Base-by-base conservation (phyloP, 2,329 filamentous ascomycete species). In the Neocucurbitaria cava region DNA sequence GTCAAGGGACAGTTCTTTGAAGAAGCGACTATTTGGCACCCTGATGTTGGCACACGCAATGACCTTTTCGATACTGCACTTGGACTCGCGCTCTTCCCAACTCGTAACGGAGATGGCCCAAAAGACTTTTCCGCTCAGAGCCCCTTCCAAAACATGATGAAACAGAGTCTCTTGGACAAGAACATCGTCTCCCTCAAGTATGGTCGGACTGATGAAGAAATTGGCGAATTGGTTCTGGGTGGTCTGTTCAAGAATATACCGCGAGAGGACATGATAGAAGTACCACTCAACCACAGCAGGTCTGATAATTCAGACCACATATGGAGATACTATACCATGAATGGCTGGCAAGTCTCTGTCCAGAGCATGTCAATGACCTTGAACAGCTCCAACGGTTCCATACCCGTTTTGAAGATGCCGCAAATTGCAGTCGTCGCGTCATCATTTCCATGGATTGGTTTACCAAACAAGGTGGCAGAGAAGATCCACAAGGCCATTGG, bases 201-300 rank as follows among this genome's bases (percentile, higher is more conserved):
- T 3, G 23, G 46, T 5, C 43, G 56, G 18, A 49, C 21, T 11
- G 52, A 55, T 41, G 18, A 52, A 10, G 52, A 55, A n/a, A 31
- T 18, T 31, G 56, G 56, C 18, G 56, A 58, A 39, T 3, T 58
- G n/a, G 42, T 39, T n/a, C 24, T 58, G 10, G 56, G 56, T 11
- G 56, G 52, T 11, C 40, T 58, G 20, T 52, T 47, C 11, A 11
- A 36, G 38, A 13, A 41, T 38, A 5, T 38, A 23, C 23, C 8
- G 23, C 20, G 36, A 15, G 7, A 41, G 10, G 39, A 55, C 9
- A 46, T 55, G 48, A 41, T 58, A 21, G 43, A 58, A 13, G 43
- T 55, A 20, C 56, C 56, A 20, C 56, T 58, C 21, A 38, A 43
- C 23, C 54, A 43, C 38, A 57, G 33, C 41, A 28, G 43, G 21